Base-by-base conservation (phyloP, 129 eudicot genomes). In the Tanacetum coccineum region DNA sequence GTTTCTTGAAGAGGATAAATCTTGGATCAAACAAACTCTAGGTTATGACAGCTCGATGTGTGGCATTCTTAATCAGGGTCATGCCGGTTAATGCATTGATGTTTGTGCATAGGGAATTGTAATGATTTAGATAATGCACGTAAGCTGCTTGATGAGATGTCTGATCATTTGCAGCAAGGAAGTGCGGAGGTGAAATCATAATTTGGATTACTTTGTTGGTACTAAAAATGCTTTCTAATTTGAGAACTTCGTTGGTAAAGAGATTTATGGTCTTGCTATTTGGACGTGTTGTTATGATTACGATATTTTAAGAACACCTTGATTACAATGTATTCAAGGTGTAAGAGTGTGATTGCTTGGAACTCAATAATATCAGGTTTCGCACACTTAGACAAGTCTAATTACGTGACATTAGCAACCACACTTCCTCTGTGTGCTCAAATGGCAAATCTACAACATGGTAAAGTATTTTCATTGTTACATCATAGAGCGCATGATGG, bases 381-480 rank as follows among this genome's bases (percentile, higher is more conserved):
- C 36, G 59, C 91, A 45, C 79, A 72, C 21, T 78, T 74, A 75
- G 78, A 85, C 48, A 61, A 82, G 48, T 91, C 88, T 3, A 85
- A 78, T 73, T 80, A 74, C 19, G 80, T 85, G 62, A 88, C 96
- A 1, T 79, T 85, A 52, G 91, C 91, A 45, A 79, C 86, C 81
- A 70, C 85, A 51, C 81, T 88, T 62, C 88, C 88, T n/a, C 77
- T 88, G 52, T 88, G 95, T 75, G 88, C 88, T 12, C 74, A 88
- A 46, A 75, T 81, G n/a, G 87, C 88, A 54, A 82, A 88, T 55
- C 83, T 85, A 25, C 88, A 80, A 51, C 83, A 88, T 36, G 88
- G 87, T 18, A 84, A 74, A 80, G 91, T 84, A 57, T 75, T 87
- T 48, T 87, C 79, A n/a, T 45, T 64, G 91, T 71, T 87, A 81